Conservation (phyloP, 2,329 filamentous ascomycete species). For the Zalaria sp. region DNA sequence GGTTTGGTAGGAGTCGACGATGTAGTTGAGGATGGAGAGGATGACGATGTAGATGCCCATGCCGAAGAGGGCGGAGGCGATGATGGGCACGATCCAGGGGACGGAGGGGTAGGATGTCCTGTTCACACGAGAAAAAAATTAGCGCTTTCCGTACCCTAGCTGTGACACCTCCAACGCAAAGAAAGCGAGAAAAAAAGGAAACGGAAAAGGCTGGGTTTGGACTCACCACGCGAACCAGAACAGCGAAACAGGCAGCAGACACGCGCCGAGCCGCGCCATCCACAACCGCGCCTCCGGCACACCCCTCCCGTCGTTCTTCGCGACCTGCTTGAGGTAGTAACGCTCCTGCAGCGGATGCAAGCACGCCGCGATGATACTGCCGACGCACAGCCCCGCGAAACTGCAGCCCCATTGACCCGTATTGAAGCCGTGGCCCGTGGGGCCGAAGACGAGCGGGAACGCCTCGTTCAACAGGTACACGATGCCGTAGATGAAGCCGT, state of each 20-base stretch:
- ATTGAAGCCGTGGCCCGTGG: constrained; percentile 11
- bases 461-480: constrained; percentile 37
- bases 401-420: constrained; percentile 9
- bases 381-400: constrained; percentile 13
- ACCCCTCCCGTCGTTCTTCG: constrained; percentile 11
- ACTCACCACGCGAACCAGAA: constrained; percentile 8
- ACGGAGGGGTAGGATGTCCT: constrained; percentile 2
- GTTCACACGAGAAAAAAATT: no score
- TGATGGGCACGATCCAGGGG: constrained; percentile 31
- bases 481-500: constrained; percentile 34
- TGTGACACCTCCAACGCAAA: no score
- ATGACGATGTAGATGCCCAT: constrained; percentile 38
- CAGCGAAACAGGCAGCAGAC: constrained; percentile 10
- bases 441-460: constrained; percentile 34
- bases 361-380: constrained; percentile 8
- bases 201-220: no score
- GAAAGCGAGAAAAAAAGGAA: no score
- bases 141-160: no score
- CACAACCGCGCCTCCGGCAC: constrained; percentile 17
- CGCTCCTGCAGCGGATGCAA: constrained; percentile 10
- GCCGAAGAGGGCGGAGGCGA: constrained; percentile 35
- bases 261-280: constrained; percentile 9
- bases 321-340: constrained; percentile 9
- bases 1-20: constrained; percentile 34
- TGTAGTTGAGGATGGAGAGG: constrained; percentile 35